phyloP scores from a whole-genome alignment of 306 rosid genomes.

The Vigna nakashimae region DNA sequence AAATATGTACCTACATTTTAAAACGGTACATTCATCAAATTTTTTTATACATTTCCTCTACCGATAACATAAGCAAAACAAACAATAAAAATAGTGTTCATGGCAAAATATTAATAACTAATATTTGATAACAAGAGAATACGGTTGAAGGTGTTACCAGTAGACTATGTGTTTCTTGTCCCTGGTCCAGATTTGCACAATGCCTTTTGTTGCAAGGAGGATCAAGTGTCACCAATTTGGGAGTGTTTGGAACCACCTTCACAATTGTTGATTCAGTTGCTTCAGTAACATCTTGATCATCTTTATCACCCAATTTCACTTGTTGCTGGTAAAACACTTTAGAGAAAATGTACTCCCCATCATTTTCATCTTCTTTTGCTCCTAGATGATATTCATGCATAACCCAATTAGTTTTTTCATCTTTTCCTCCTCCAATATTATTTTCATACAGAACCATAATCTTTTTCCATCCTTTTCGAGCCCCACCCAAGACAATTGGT shows the following conservation, averaged over 20 bases:
- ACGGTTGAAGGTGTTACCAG: constrained; percentile 56
- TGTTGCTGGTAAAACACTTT: constrained; percentile 78
- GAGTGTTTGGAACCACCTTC: constrained; percentile 80
- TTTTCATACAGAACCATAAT: constrained; percentile 82
- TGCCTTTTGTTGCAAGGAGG: constrained; percentile 59
- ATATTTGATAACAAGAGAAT: constrained; percentile 26
- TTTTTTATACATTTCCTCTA: background rate
- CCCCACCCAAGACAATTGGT: constrained; percentile 67
- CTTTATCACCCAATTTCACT: constrained; percentile 60
- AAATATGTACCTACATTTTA: background rate
- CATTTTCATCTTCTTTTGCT: constrained; percentile 75
- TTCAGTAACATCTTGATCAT: constrained; percentile 64
- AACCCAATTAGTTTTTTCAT: constrained; percentile 93
- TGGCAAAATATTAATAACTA: background rate
- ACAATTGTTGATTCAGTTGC: constrained; percentile 25
- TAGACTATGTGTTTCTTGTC: constrained; percentile 44
- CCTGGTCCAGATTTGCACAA: constrained; percentile 51
- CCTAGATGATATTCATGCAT: constrained; percentile 94
- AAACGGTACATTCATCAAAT: background rate
- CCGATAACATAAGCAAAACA: constrained; percentile 23
- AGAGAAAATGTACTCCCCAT: constrained; percentile 73
- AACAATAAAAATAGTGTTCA: background rate
- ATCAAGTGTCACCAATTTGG: constrained; percentile 74
- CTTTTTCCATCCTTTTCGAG: constrained; percentile 80
- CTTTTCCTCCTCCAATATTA: constrained; percentile 61